A percentile compares a stretch with the other conserved stretches of the same genome.
These are phyloP conservation scores for Ochromonas danica DNA, from an alignment of 108 stramenopile species.

Conservation along the genomic window DNA sequence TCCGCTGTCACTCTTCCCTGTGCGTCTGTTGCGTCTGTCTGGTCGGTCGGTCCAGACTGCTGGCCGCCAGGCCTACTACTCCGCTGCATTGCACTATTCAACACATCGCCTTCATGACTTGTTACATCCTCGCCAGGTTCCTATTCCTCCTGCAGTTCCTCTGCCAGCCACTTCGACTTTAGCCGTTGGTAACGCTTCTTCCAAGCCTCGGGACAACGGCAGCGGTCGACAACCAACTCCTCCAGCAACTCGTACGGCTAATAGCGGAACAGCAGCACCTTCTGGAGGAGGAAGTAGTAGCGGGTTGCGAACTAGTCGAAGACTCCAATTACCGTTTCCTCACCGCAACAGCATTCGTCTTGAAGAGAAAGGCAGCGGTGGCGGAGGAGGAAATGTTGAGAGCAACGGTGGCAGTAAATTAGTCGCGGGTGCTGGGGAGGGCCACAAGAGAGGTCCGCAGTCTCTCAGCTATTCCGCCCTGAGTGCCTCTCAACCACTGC, in stretches of 20 bases:
- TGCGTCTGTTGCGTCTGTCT: constrained; percentile 13
- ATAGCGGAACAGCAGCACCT: constrained; percentile 13
- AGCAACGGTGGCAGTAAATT: constrained; percentile 15
- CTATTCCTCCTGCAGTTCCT: constrained; percentile 14
- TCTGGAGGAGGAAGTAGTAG: constrained; percentile 9
- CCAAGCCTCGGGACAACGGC: constrained; percentile 12
- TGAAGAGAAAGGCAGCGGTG: constrained; percentile 13
- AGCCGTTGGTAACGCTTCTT: constrained; percentile 14
- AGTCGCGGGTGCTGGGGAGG: constrained; percentile 12
- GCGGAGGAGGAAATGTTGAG: constrained; percentile 13
- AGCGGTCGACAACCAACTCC: constrained; percentile 13
- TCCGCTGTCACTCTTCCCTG: constrained; percentile 13
- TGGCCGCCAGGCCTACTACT: constrained; percentile 12
- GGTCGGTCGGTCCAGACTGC: constrained; percentile 4
- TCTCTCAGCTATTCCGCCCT: constrained; percentile 13
- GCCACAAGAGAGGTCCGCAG: constrained; percentile 12
- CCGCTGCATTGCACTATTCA: constrained; percentile 14
- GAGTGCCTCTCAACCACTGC: constrained; percentile 13
- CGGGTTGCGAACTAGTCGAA: constrained; percentile 13
- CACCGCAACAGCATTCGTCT: constrained; percentile 13
- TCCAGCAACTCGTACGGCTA: constrained; percentile 13
- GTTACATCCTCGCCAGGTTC: constrained; percentile 13
- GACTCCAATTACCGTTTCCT: constrained; percentile 15
- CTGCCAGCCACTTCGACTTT: constrained; percentile 13
- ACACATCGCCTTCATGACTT: constrained; percentile 15